These are phyloP conservation scores for Chlorella sp. DNA, from an alignment of 139 green algal genomes.

Conservation along the genomic window DNA sequence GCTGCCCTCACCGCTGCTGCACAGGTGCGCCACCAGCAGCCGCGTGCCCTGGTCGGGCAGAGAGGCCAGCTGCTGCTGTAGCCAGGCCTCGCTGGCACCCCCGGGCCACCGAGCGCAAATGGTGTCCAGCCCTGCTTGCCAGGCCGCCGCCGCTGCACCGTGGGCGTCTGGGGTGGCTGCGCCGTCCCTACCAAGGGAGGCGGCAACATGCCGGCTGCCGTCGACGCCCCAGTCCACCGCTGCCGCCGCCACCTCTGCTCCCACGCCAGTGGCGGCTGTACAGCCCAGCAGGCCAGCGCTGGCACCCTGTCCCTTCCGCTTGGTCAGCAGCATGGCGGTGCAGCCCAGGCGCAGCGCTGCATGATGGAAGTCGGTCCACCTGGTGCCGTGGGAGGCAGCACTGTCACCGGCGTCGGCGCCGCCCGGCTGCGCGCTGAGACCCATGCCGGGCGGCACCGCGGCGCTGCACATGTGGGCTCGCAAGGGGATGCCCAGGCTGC, in stretches of 20 bases:
- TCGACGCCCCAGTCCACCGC: conserved; percentile 1
- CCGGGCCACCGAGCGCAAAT: not conserved
- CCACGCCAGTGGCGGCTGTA: not conserved
- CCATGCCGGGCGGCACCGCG: not conserved
- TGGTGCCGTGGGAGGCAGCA: not conserved
- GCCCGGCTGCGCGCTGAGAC: not conserved
- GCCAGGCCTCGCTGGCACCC: not conserved
- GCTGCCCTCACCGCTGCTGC: not conserved
- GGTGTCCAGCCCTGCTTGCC: not conserved
- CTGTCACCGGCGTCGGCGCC: not conserved
- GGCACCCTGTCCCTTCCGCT: not conserved
- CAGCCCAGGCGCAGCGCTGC: conserved; percentile 14
- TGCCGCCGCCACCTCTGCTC: not conserved
- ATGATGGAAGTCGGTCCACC: conserved; percentile 11
- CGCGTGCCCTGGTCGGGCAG: not conserved
- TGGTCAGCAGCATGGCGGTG: not conserved
- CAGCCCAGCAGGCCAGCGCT: not conserved
- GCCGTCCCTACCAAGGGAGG: not conserved
- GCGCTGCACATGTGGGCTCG: not conserved
- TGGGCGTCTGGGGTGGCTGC: not conserved
- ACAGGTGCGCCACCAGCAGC: not conserved
- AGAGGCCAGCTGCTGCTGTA: not conserved
- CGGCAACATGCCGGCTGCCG: not conserved
- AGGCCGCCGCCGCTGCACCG: not conserved
- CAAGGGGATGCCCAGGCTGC: not conserved